Evolutionary conservation across 305 asterid species (phyloP).

Genomic region (Fraxinus velutina): DNA sequence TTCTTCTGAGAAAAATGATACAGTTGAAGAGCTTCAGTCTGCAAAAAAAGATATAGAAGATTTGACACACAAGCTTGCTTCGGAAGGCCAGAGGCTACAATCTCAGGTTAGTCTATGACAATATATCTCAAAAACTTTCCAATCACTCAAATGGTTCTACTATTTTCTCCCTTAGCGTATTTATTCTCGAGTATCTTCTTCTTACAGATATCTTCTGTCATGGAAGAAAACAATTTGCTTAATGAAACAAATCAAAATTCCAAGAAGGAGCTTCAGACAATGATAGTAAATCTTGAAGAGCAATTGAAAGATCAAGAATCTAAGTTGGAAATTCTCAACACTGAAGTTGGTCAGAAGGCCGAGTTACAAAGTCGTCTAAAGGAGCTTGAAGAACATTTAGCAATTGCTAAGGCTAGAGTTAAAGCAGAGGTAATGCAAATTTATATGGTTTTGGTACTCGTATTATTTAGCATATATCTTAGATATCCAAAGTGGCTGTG

Average conservation of each 20-base stretch:
- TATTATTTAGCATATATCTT: background rate
- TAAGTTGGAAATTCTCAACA: conserved; percentile 45
- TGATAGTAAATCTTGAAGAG: conserved; percentile 56
- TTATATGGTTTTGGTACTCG: background rate
- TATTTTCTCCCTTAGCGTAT: conserved; percentile 1
- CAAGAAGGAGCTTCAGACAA: conserved; percentile 63
- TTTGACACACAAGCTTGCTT: conserved; percentile 45
- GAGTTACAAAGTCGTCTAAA: conserved; percentile 48
- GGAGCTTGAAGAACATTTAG: conserved; percentile 62
- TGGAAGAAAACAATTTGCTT: conserved; percentile 62
- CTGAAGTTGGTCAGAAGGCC: conserved; percentile 47
- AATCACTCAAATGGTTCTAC: conserved; percentile 1
- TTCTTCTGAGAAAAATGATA: conserved; percentile 54
- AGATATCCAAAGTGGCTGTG: background rate
- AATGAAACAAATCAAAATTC: conserved; percentile 55
- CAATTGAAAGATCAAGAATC: conserved; percentile 61
- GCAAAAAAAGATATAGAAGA: conserved; percentile 54
- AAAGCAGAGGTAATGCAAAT: conserved; percentile 46
- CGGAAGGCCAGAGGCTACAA: conserved; percentile 64
- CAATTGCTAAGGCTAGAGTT: conserved; percentile 41
- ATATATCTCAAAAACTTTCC: background rate
- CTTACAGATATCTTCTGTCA: conserved; percentile 59
- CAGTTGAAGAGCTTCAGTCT: conserved; percentile 41
- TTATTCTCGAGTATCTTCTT: conserved; percentile 8
- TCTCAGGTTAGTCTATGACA: conserved; percentile 54